Base-by-base conservation (phyloP, 2,329 filamentous ascomycete genomes). In the Cladosporium sp. region DNA sequence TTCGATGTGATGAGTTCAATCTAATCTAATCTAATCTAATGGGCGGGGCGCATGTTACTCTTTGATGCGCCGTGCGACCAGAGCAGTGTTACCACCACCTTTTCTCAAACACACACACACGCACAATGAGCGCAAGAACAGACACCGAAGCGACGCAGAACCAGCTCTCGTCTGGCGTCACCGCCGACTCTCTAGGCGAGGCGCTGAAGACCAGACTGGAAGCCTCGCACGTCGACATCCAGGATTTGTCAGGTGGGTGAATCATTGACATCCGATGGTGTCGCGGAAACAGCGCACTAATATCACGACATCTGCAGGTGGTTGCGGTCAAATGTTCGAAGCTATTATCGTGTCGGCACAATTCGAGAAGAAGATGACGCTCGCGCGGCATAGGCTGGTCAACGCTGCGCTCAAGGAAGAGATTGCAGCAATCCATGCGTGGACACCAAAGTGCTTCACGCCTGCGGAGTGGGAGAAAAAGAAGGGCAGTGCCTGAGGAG, bases 381-480 rank as follows among this genome's bases (percentile, higher is more conserved):
- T 97, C 65, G 92, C 92, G 76, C 86, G 93, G 65, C 92, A 97
- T 79, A 88, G 93, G 51, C 84, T 96, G 68, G 93, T 96, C 72
- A 97, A 97, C 79, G 85, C 85, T 18, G 88, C 88, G 5, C 83
- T 97, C 72, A 94, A 93, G 81, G 86, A 89, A 56, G 93, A 97
- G 80, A 96, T 97, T 76, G 91, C 91, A 18, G 87, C 86, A 69
- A 96, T 97, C 72, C 93, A 97, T 81, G 93, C 93, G 46, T 97
- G 93, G 93, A 96, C 92, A 64, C 92, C 93, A 30, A 96, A 93
- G 80, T 97, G 93, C 78, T 91, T 93, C 81, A 97, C 93, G 10
- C 91, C 92, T 0, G 91, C 93, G 73, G 92, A 97, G 81, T 96
- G 91, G 88, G 87, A 91, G 80, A 88, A 86, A 78, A 86, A 90